Conservation (phyloP, 345 rosid species). For the Camelina laxa region DNA sequence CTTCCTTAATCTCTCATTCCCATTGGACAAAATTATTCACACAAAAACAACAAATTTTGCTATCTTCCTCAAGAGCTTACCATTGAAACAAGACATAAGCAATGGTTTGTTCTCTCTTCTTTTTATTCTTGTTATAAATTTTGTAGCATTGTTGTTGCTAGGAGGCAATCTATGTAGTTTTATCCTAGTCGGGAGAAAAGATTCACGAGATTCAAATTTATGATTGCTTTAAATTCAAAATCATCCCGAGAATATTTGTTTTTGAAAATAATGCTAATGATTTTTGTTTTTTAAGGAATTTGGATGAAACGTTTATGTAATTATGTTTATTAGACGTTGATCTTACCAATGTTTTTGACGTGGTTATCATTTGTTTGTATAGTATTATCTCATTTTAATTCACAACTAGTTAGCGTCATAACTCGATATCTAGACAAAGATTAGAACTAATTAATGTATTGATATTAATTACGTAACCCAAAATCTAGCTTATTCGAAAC, state of each 20-base stretch:
- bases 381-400: background rate
- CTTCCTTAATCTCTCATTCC: constrained; percentile 14
- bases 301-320: background rate
- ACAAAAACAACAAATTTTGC: constrained; percentile 11
- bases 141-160: background rate
- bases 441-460: background rate
- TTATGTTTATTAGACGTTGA: background rate
- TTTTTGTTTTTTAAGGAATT: too few species aligned
- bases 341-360: background rate
- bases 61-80: constrained; percentile 20
- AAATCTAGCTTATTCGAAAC: background rate
- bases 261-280: background rate
- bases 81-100: constrained; percentile 18
- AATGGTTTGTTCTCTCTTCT: constrained; percentile 42
- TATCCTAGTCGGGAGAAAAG: background rate
- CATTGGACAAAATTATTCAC: constrained; percentile 15
- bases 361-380: background rate
- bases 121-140: background rate
- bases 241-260: background rate
- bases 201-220: background rate
- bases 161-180: background rate
- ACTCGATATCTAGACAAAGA: background rate
- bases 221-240: background rate
- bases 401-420: constrained; percentile 3
- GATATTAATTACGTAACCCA: background rate